Evolutionary conservation across 257 asterid species (phyloP), one percentile per base, ranked within the genome.

Genomic region (Leptodermis oblonga): DNA sequence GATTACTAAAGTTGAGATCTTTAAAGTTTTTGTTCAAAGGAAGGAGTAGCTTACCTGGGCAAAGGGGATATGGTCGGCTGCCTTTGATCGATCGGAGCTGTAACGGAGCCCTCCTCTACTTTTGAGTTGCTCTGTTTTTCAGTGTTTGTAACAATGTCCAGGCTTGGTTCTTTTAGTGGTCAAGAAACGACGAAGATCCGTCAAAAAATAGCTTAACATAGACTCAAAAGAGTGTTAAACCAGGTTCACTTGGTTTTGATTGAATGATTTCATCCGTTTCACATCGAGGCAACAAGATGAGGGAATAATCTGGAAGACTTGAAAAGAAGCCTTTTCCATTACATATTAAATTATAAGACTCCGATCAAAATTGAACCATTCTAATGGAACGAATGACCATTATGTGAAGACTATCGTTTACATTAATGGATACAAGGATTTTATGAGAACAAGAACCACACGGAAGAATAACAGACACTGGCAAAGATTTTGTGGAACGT

Each of bases 401-500:
- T 41, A 41, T 74, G 28, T 62, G 74, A 63, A 79, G 70, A 52
- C 65, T 68, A 70, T 60, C 53, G 70, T 77, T 55, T 25, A 78
- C 74, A 74, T 80, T 83, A 62, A 88, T 76, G 22, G 79, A 54
- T 31, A 88, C 64, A 31, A 83, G 78, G 15, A 90, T 80, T 76
- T 85, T 90, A 63, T 81, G 86, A 31, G 97, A 90, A 75, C 96
- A 90, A 28, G 94, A 88, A 5, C 96, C 89, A 73, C 97, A 88
- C 2, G 96, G 96, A 82, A 90, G 86, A 78, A 88, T 77, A 52
- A 86, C 61, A 15, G 89, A 82, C 22, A 82, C 80, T 11, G 86
- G 81, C 23, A 73, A 68, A 30, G 85, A 67, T 42, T 73, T 77
- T 2, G 75, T 37, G 0, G 74, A 56, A 26, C 68, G 78, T 33